A percentile compares a stretch with the other conserved stretches of the same genome.
These are phyloP conservation scores for Stephanodiscus triporus DNA, from an alignment of 108 stramenopile genomes.

Conservation along the genomic window DNA sequence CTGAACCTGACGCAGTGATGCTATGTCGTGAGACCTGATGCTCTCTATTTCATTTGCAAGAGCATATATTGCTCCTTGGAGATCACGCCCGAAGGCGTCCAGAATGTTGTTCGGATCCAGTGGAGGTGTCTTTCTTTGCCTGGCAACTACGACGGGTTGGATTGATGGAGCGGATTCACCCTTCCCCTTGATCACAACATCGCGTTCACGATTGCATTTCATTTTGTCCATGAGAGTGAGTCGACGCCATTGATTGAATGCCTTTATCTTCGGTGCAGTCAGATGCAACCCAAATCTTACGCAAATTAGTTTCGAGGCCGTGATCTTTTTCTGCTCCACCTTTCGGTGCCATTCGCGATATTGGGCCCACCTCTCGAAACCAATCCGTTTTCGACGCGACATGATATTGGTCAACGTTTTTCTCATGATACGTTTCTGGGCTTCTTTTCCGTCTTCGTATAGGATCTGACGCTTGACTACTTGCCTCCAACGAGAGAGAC, in stretches of 20 bases:
- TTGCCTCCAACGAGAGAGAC: conserved; percentile 37
- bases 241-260: conserved; percentile 55
- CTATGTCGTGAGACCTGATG: conserved; percentile 38
- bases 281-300: conserved; percentile 16
- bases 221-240: conserved; percentile 32
- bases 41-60: conserved; percentile 45
- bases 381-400: conserved; percentile 37
- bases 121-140: conserved; percentile 2
- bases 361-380: conserved; percentile 41
- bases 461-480: conserved; percentile 21
- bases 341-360: conserved; percentile 35
- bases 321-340: conserved; percentile 29
- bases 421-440: conserved; percentile 40
- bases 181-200: not conserved
- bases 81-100: conserved; percentile 40
- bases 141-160: not conserved
- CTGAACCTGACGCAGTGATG: conserved; percentile 27
- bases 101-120: conserved; percentile 19
- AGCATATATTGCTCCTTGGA: conserved; percentile 39
- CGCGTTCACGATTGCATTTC: conserved; percentile 3
- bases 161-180: not conserved
- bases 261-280: conserved; percentile 4
- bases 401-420: conserved; percentile 39
- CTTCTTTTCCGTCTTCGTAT: conserved; percentile 19
- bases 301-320: conserved; percentile 34